Conservation (phyloP, 148 eudicot species). For the Amaranthus palmeri region DNA sequence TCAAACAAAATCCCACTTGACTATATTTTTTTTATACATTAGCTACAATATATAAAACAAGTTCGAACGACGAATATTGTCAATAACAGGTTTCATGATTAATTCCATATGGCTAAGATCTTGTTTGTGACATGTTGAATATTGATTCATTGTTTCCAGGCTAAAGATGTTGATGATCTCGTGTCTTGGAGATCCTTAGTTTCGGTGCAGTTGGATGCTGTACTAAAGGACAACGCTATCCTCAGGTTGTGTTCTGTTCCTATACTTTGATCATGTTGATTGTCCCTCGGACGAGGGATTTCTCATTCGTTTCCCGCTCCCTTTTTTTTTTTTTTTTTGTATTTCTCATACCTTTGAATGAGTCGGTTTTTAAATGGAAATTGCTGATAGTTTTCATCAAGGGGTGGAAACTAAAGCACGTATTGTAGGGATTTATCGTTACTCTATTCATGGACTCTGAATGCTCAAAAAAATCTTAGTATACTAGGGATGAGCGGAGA, state of each 20-base stretch:
- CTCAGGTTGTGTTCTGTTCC: constrained; percentile 59
- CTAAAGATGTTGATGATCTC: constrained; percentile 69
- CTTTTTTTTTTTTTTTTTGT: no score
- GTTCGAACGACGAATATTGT: no score
- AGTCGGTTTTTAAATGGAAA: no score
- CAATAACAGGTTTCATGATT: background rate
- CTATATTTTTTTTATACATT: no score
- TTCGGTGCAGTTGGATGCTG: constrained; percentile 58
- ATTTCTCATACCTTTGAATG: no score
- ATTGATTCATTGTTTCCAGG: constrained; percentile 39
- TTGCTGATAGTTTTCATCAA: no score
- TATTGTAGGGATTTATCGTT: no score
- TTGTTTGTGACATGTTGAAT: background rate
- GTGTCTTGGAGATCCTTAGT: constrained; percentile 77
- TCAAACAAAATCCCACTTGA: no score
- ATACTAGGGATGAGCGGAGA: background rate
- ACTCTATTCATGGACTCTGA: background rate
- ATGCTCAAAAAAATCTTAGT: background rate
- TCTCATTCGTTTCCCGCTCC: no score
- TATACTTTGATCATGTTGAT: background rate
- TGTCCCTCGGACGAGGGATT: background rate
- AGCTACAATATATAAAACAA: no score
- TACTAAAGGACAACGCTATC: constrained; percentile 49
- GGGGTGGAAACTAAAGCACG: no score
- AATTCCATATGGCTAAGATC: background rate